Base-by-base conservation (phyloP, 257 asterid species). In the Rehmannia glutinosa region DNA sequence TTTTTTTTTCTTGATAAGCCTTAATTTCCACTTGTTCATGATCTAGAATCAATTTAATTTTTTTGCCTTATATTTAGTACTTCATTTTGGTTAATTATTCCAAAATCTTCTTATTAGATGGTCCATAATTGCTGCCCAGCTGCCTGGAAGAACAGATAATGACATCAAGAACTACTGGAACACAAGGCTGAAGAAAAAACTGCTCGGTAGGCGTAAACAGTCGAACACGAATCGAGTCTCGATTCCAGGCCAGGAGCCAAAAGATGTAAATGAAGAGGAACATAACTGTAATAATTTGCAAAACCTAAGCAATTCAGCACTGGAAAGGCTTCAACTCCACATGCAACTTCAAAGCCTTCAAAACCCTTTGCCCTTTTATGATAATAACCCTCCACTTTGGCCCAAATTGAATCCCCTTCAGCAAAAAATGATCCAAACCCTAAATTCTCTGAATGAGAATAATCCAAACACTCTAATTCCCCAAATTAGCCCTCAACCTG, bases 141-240 rank as follows among this genome's bases (percentile, higher is more conserved):
- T 92, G 33, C 97, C 98, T 0, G 98, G 98, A 69, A 89, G 98
- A 75, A 92, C 98, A 1, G 98, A 92, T 9, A 92, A 92, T 4
- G 98, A 92, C 62, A 92, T 92, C 77, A 92, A 92, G 77, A 92
- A 92, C 73, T 92, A 92, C 63, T 92, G 98, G 98, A 92, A 92
- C 78, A 90, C 96, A 0, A 67, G 87, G 68, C 63, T 93, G 78
- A 93, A 93, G 83, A 90, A 93, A 59, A 93, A 93, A 66, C 23
- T 93, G 53, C 80, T 93, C 0, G 98, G 98, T 21, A 76, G 90
- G 71, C 81, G 94, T 15, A 93, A 83, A 64, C 95, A 70, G 20
- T 57, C 90, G 0, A 83, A 69, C 47, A 13, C 27, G 61, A 89
- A 62, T 25, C 66, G 85, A 20, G 13, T 75, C 12, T 68, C 19